These are phyloP conservation scores for Nicotiana undulata DNA, from an alignment of 257 asterid species.

Conservation along the genomic window DNA sequence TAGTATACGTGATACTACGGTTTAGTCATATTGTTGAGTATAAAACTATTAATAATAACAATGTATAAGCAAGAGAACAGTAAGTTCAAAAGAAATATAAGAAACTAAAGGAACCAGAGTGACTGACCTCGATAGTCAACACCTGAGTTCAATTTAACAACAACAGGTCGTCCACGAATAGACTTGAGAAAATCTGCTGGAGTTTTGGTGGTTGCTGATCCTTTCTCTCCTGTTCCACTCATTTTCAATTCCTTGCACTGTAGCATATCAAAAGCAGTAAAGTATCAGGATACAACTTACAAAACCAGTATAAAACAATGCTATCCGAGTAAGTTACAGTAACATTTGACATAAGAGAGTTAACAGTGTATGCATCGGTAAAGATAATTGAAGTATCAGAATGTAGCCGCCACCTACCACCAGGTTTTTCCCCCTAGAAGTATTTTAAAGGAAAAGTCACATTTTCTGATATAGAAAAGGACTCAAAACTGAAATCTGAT, in stretches of 20 bases:
- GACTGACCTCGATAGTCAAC: slow-evolving; percentile 84
- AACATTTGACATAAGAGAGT: not conserved
- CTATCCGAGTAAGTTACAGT: not conserved
- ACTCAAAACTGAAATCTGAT: not conserved
- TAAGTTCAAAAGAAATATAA: not conserved
- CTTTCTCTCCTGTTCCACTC: slow-evolving; percentile 70
- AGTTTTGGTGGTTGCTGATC: slow-evolving; percentile 61
- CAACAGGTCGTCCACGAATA: slow-evolving; percentile 95
- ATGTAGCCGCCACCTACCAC: not conserved
- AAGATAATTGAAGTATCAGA: not conserved
- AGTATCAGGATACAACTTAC: not conserved
- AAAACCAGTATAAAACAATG: not conserved
- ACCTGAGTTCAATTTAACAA: slow-evolving; percentile 90
- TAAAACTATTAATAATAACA: not conserved
- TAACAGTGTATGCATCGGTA: not conserved
- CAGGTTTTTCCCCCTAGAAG: not conserved
- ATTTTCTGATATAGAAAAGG: not conserved
- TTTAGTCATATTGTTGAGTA: not conserved
- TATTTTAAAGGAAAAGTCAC: not conserved
- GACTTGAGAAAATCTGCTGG: slow-evolving; percentile 96
- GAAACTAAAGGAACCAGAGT: not conserved
- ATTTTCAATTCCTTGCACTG: slow-evolving; percentile 26
- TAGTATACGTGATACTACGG: not conserved
- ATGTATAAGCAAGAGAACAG: not conserved
- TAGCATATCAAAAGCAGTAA: not conserved